phyloP scores from a whole-genome alignment of 257 asterid species.

The Solanum pinnatisectum region DNA sequence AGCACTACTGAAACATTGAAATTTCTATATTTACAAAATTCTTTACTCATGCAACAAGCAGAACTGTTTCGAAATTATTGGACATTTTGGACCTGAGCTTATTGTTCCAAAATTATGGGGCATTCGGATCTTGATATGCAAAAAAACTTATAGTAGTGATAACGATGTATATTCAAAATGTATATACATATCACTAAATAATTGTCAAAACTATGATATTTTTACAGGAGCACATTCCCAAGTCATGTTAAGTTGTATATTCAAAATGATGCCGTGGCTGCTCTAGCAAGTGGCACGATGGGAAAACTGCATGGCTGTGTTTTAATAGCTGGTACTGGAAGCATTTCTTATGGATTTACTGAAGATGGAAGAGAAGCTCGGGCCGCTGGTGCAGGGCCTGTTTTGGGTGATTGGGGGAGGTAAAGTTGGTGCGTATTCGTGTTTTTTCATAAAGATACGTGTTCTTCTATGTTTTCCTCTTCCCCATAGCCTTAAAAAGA shows the following conservation, averaged over 20 bases:
- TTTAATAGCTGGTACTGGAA: conserved; percentile 90
- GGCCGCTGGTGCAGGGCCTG: conserved; percentile 97
- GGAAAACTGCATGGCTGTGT: conserved; percentile 95
- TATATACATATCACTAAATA: neutral
- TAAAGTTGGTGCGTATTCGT: conserved; percentile 22
- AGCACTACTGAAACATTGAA: no score
- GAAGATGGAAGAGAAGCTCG: conserved; percentile 94
- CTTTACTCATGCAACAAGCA: no score
- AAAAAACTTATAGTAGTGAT: neutral
- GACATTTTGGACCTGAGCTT: neutral
- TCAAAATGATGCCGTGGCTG: conserved; percentile 93
- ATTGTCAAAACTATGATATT: neutral
- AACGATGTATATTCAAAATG: neutral
- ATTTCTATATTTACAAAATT: no score
- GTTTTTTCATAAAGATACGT: neutral
- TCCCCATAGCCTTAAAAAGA: neutral
- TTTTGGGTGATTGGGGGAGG: conserved; percentile 99
- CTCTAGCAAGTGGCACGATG: conserved; percentile 98
- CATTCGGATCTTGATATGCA: neutral
- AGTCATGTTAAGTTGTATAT: conserved; percentile 54
- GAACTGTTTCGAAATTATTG: neutral
- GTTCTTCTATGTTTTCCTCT: neutral
- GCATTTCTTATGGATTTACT: conserved; percentile 87
- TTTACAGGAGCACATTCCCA: conserved; percentile 61
- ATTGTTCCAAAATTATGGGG: neutral